These are phyloP conservation scores for Leucaena leucocephala DNA, from an alignment of 306 rosid species.

Conservation along the genomic window DNA sequence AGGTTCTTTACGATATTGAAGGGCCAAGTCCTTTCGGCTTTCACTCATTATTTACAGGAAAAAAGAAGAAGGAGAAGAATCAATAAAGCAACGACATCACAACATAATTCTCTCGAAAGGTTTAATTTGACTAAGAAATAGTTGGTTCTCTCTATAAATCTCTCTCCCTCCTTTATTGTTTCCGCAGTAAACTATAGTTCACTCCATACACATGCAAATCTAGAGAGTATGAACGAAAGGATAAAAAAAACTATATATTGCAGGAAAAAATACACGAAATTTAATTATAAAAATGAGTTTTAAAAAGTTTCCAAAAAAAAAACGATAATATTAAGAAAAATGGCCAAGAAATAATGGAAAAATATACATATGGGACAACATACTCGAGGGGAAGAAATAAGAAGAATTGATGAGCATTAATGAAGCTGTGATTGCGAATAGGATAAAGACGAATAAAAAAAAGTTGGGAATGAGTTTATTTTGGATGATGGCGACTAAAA, in stretches of 20 bases:
- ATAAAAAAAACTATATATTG: too few species aligned
- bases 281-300: too few species aligned
- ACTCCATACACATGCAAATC: too few species aligned
- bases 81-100: background rate
- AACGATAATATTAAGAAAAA: too few species aligned
- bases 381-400: too few species aligned
- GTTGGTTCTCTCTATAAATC: background rate
- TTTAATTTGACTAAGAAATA: background rate
- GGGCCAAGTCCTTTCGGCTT: background rate
- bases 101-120: background rate
- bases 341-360: too few species aligned
- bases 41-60: background rate
- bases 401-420: background rate
- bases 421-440: background rate
- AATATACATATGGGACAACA: too few species aligned
- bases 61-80: background rate
- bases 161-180: background rate
- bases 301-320: too few species aligned
- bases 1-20: background rate
- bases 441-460: background rate
- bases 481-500: constrained; percentile 36
- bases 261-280: too few species aligned
- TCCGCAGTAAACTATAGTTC: background rate
- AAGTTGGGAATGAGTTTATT: background rate
- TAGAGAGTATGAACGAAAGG: too few species aligned